Conservation (phyloP, 2,329 filamentous ascomycete genomes). For the Cercospora sp. region DNA sequence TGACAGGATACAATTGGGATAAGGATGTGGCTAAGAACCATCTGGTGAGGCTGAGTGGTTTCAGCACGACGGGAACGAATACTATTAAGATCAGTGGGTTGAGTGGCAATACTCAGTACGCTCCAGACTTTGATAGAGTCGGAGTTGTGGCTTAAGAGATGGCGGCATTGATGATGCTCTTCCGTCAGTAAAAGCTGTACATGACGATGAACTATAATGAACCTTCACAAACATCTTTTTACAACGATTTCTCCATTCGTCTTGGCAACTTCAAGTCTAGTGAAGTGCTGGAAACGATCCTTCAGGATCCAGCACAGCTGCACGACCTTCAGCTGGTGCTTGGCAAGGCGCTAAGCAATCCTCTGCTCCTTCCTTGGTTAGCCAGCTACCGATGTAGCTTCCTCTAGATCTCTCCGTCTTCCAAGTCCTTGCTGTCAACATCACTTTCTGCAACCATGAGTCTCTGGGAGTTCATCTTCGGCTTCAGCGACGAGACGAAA, state of each 20-base stretch:
- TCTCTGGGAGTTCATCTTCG: slow-evolving; percentile 23
- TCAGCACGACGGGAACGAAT: slow-evolving; percentile 29
- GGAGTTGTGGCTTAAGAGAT: slow-evolving; percentile 23
- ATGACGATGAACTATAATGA: neutral
- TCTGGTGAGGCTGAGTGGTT: slow-evolving; percentile 32
- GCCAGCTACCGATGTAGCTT: neutral
- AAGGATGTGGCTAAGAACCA: slow-evolving; percentile 33
- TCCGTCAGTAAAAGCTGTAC: neutral
- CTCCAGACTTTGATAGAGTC: slow-evolving; percentile 35
- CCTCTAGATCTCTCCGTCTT: neutral
- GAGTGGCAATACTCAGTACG: slow-evolving; percentile 27
- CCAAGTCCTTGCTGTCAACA: neutral
- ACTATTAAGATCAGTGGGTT: slow-evolving; percentile 32
- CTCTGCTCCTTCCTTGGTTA: neutral
- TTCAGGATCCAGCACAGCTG: neutral
- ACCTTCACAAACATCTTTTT: neutral
- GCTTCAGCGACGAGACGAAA: slow-evolving; percentile 23
- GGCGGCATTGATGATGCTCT: neutral
- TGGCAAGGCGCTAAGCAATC: neutral
- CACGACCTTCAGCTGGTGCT: neutral
- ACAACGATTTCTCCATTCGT: neutral
- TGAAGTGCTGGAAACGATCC: neutral
- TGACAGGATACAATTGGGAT: slow-evolving; percentile 45
- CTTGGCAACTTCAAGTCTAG: neutral
- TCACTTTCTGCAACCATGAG: neutral